These are phyloP conservation scores for Neonectria punicea DNA, from an alignment of 2,329 filamentous ascomycete species.

Conservation along the genomic window DNA sequence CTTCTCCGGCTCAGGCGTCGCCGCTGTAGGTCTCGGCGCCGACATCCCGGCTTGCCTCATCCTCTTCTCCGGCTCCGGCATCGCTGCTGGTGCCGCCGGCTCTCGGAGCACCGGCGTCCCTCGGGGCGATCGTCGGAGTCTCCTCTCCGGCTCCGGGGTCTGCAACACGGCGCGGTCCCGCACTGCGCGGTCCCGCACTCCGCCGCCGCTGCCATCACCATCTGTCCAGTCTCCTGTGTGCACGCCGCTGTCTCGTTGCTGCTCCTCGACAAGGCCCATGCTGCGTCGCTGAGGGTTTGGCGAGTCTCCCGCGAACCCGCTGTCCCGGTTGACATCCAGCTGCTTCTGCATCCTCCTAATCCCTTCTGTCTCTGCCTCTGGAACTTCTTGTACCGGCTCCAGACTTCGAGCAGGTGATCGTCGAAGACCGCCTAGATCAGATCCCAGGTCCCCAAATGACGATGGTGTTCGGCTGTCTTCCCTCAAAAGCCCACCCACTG, in stretches of 20 bases:
- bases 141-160: slow-evolving; percentile 46
- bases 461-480: slow-evolving; percentile 44
- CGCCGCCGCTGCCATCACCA: slow-evolving; percentile 19
- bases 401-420: slow-evolving; percentile 58
- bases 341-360: slow-evolving; percentile 19
- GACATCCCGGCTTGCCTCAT: slow-evolving; percentile 46
- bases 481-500: slow-evolving; percentile 44
- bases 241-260: slow-evolving; percentile 66
- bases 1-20: slow-evolving; percentile 57
- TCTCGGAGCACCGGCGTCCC: slow-evolving; percentile 55
- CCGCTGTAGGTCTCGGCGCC: slow-evolving; percentile 20
- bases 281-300: slow-evolving; percentile 50
- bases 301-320: slow-evolving; percentile 52
- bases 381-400: slow-evolving; percentile 62
- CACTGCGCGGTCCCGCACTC: slow-evolving; percentile 20
- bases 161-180: slow-evolving; percentile 35
- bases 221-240: slow-evolving; percentile 63
- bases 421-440: slow-evolving; percentile 52
- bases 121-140: slow-evolving; percentile 47
- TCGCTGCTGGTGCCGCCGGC: slow-evolving; percentile 48
- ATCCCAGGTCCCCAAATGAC: slow-evolving; percentile 34
- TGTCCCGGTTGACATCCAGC: slow-evolving; percentile 50
- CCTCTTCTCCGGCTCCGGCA: slow-evolving; percentile 56
- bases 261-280: slow-evolving; percentile 47
- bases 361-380: slow-evolving; percentile 56